Base-by-base conservation (phyloP, 225 moss, liverwort and hornwort genomes). In the Sphagnum tenellum region DNA sequence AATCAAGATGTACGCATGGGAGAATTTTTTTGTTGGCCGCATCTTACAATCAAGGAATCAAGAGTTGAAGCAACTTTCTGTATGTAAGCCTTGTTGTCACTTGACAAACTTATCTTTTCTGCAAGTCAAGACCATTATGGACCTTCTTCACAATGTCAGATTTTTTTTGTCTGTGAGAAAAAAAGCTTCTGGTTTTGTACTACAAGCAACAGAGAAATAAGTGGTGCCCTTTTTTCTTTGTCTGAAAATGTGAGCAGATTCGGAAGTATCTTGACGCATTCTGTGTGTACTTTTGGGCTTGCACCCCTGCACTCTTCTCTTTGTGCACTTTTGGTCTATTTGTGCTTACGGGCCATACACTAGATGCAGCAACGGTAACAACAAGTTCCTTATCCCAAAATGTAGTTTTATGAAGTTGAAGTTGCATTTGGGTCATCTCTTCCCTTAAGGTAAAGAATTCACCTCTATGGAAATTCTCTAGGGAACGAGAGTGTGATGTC, bases 1-100 rank as follows among this genome's bases (percentile, higher is more conserved):
- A 50, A 58, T 96, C 60, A 96, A 96, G 70, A 96, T 96, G 95
- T 92, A 92, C 64, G 80, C 92, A 0, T 96, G 95, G 95, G 95
- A 92, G 74, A 60, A 72, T 7, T 66, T 89, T 65, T 87, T 96
- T 74, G 60, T 77, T 62, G 49, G 73, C 67, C 82, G 92, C 78
- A 86, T 92, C 56, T 73, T 88, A 86, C 79, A 88, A 66, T 83
- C 78, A 56, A 81, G 95, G 75, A 67, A 85, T 73, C 84, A 84
- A 82, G 95, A 96, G 76, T 66, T 92, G 55, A 83, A 90, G 70
- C 86, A 84, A 66, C 81, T 96, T 73, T 74, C 89, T 77, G 95
- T 96, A 78, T 47, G 86, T 76, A 59, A 49, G 9, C 60, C 49
- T 56, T 10, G 50, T 49, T 12, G 29, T 29, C 29, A 29, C 29